Conservation (phyloP, 768 basidiomycete genomes). For the Cyclocybe cylindracea region DNA sequence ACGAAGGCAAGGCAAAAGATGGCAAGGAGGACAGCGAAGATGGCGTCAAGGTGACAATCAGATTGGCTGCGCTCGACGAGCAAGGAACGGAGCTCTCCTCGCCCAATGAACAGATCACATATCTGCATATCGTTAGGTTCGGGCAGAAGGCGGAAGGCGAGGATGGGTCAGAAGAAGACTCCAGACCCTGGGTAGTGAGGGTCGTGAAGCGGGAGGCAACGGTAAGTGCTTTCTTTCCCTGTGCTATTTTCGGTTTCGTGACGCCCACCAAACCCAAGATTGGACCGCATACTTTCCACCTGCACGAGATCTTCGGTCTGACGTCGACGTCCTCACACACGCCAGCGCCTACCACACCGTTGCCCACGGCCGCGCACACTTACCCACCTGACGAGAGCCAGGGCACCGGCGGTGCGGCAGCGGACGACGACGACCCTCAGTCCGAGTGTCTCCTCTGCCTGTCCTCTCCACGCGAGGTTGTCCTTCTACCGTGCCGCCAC, state of each 20-base stretch:
- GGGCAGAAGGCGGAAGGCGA: constrained; percentile 42
- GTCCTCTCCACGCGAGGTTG: constrained; percentile 86
- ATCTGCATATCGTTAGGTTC: constrained; percentile 80
- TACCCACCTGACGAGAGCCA: constrained; percentile 44
- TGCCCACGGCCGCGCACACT: constrained; percentile 35
- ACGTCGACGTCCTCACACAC: constrained; percentile 53
- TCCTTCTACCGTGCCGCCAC: constrained; percentile 90
- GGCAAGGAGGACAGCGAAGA: constrained; percentile 52
- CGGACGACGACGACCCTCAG: constrained; percentile 60
- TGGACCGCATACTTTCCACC: constrained; percentile 89
- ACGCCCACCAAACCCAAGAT: constrained; percentile 48
- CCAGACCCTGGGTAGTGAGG: constrained; percentile 86
- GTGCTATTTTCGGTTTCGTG: not conserved
- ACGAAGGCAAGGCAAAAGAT: constrained; percentile 36
- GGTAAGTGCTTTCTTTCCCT: constrained; percentile 34
- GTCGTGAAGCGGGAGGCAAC: constrained; percentile 92
- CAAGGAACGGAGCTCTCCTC: constrained; percentile 66
- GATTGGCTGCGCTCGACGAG: constrained; percentile 79
- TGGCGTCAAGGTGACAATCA: constrained; percentile 79
- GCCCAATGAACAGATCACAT: constrained; percentile 86
- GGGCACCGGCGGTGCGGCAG: constrained; percentile 44
- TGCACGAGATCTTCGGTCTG: constrained; percentile 94
- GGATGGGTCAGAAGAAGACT: constrained; percentile 44
- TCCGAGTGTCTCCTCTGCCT: constrained; percentile 93
- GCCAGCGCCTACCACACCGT: constrained; percentile 30